phyloP scores from a whole-genome alignment of 306 rosid genomes.

The Vigna angularis region DNA sequence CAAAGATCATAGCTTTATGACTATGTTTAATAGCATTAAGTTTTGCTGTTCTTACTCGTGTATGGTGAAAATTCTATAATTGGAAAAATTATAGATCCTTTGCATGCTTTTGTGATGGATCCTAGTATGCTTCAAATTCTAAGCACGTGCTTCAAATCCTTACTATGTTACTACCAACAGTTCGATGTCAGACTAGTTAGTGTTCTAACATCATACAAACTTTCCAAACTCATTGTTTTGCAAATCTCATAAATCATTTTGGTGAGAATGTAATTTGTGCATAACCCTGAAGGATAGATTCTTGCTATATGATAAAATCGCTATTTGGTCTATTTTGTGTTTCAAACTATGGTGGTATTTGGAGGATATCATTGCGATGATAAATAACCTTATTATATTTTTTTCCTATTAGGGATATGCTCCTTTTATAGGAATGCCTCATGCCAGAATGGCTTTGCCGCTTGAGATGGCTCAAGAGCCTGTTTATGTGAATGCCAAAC shows the following conservation, averaged over 20 bases:
- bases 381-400: slow-evolving; percentile 22
- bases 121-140: slow-evolving; percentile 38
- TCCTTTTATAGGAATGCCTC: slow-evolving; percentile 81
- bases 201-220: slow-evolving; percentile 1
- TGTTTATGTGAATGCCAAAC: slow-evolving; percentile 92
- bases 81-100: not conserved
- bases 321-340: not conserved
- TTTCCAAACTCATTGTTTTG: slow-evolving; percentile 8
- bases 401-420: slow-evolving; percentile 64
- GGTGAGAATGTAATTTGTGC: slow-evolving; percentile 4
- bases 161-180: slow-evolving; percentile 73
- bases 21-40: not conserved
- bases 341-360: not conserved
- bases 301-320: slow-evolving; percentile 1
- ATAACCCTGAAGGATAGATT: slow-evolving; percentile 5
- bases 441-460: slow-evolving; percentile 92
- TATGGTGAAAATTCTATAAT: slow-evolving; percentile 27
- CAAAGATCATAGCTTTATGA: not conserved
- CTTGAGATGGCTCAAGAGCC: slow-evolving; percentile 96
- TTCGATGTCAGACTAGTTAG: slow-evolving; percentile 53
- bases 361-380: not conserved
- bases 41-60: not conserved
- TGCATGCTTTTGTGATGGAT: slow-evolving; percentile 36
- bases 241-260: slow-evolving; percentile 3
- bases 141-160: slow-evolving; percentile 81